Percentiles rank a stretch among this genome's conserved stretches.
Evolutionary conservation across 148 eudicot species (phyloP).

Genomic region (Cornus florida): DNA sequence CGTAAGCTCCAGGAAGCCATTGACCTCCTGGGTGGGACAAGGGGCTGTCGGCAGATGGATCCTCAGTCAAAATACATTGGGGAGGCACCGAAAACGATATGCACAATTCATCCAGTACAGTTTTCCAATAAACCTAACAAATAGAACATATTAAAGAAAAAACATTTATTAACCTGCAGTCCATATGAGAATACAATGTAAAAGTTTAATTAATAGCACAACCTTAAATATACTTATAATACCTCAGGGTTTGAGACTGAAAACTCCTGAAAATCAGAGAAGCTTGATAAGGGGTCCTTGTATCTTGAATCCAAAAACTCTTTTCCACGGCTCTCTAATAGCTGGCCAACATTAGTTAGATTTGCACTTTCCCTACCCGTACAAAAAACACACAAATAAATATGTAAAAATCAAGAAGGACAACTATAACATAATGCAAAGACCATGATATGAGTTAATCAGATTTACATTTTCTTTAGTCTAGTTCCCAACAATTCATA

Average conservation of each 20-base stretch:
- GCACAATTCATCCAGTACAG: constrained; percentile 61
- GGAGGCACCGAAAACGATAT: constrained; percentile 68
- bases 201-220: background rate
- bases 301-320: constrained; percentile 65
- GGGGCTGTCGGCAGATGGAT: constrained; percentile 26
- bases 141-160: background rate
- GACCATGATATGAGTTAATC: background rate
- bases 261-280: constrained; percentile 73
- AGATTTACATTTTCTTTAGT: background rate
- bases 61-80: constrained; percentile 57
- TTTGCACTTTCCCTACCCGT: constrained; percentile 49
- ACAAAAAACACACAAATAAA: background rate
- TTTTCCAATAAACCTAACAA: constrained; percentile 76
- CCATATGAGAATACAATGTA: background rate
- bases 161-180: background rate
- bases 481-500: background rate
- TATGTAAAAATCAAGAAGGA: background rate
- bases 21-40: constrained; percentile 72
- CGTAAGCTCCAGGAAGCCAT: constrained; percentile 81
- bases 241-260: constrained; percentile 88
- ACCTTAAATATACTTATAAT: constrained; percentile 1
- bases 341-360: constrained; percentile 67
- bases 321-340: constrained; percentile 70
- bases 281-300: constrained; percentile 80
- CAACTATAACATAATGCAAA: background rate